Evolutionary conservation across 805 yeast genomes (phyloP).

Genomic region (Osmozyma mogii): DNA sequence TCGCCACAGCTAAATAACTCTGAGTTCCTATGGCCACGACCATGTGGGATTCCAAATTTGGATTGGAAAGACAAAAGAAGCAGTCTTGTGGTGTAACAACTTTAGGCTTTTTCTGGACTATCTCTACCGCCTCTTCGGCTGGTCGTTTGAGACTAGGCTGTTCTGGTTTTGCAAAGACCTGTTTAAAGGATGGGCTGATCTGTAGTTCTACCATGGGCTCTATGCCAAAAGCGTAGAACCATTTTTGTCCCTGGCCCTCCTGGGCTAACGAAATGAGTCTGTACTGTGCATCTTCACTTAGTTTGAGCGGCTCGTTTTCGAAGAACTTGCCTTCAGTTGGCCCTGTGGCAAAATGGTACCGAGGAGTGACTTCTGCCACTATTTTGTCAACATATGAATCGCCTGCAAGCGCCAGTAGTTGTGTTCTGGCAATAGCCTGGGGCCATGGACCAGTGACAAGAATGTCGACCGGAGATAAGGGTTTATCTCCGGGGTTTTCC

Average conservation of each 20-base stretch:
- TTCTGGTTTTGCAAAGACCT: background rate
- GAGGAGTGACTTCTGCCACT: conserved; percentile 42
- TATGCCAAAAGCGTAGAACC: conserved; percentile 67
- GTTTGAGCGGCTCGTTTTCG: conserved; percentile 52
- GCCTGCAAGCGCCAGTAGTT: conserved; percentile 38
- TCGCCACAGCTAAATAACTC: conserved; percentile 68
- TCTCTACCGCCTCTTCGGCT: background rate
- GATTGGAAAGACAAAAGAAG: conserved; percentile 78
- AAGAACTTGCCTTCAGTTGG: conserved; percentile 38
- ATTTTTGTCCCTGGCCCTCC: conserved; percentile 46
- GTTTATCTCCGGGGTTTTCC: conserved; percentile 10
- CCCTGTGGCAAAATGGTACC: conserved; percentile 61
- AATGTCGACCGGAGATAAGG: conserved; percentile 38
- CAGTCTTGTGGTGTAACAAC: conserved; percentile 54
- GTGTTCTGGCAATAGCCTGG: conserved; percentile 36
- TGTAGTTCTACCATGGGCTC: conserved; percentile 14
- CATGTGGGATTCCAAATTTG: conserved; percentile 72
- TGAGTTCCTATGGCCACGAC: conserved; percentile 64
- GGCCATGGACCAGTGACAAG: conserved; percentile 61
- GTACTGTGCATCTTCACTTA: conserved; percentile 42
- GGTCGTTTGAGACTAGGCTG: conserved; percentile 3
- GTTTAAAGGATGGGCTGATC: conserved; percentile 21
- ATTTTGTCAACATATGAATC: conserved; percentile 37
- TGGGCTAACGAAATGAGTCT: conserved; percentile 61
- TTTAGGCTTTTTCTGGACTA: conserved; percentile 20